Base-by-base conservation (phyloP, 2,329 filamentous ascomycete genomes). In the Exophiala spinifera region DNA sequence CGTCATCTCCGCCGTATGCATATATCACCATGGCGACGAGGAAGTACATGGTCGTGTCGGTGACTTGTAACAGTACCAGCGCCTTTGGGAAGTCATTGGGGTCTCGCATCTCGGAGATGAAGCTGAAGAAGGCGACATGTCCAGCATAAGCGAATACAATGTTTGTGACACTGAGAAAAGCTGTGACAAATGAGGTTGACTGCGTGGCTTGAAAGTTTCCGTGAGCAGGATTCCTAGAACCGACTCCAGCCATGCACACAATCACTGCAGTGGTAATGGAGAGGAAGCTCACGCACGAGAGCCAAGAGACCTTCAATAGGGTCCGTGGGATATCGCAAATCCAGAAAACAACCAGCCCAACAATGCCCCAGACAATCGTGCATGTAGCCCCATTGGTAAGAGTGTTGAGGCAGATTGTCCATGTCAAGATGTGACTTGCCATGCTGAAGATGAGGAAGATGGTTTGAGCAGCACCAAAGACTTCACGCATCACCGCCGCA, bases 111-210 rank as follows among this genome's bases (percentile, higher is more conserved):
- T 88, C 85, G 37, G 78, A 76, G 63, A 85, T 82, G 66, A 88
- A 79, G 57, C 76, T 77, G 68, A 87, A 87, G 72, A 87, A 88
- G 57, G 82, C 83, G n/a, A 84, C 81, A 64, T 86, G 83, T 31
- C 83, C 83, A 50, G 83, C 76, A 72, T 86, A 90, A 52, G 87
- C 85, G 56, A 89, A 83, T 56, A 88, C 77, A 49, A 90, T 89
- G 72, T 88, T 88, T 64, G 75, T 78, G 43, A 87, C 77, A 15
- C 82, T 78, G 13, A 82, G 75, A 65, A 87, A 85, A 17, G 74
- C 82, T 42, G 80, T 74, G 43, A 75, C 73, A 36, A 87, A 74
- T 31, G 70, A 70, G 1, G 79, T 68, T 1, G 74, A 59, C 17
- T 70, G 69, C 13, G 71, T 68, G 17, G 71, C 69, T 15, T 70